Evolutionary conservation across 371 early-diverging fungal genomes (phyloP).

Genomic region (Apophysomyces sp.): DNA sequence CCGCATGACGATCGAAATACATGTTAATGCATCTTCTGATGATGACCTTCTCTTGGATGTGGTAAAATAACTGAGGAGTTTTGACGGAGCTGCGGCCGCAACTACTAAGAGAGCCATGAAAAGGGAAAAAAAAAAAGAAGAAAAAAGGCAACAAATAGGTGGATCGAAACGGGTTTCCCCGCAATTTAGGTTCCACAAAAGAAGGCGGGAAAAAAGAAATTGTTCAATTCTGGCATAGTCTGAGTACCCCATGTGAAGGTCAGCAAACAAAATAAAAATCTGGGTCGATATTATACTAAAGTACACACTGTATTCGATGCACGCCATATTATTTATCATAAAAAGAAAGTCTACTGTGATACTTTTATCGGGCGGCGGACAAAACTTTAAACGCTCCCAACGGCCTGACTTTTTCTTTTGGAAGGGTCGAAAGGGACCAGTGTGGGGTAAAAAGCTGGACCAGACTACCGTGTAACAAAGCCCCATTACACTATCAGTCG

Average conservation of each 20-base stretch:
- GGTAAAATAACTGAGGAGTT: background rate
- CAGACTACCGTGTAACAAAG: background rate
- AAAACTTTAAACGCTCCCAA: background rate
- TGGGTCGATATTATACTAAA: background rate
- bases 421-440: background rate
- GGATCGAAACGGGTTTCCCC: conserved; percentile 3
- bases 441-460: conserved; percentile 2
- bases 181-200: conserved; percentile 1
- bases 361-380: too few species aligned
- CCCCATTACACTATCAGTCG: too few species aligned
- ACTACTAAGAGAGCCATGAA: background rate
- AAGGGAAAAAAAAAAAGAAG: background rate
- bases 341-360: too few species aligned
- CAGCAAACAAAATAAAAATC: background rate
- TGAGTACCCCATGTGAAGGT: background rate
- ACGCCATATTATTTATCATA: too few species aligned
- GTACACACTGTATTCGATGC: too few species aligned
- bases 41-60: background rate
- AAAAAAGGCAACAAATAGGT: background rate
- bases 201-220: background rate
- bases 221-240: background rate
- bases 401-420: background rate
- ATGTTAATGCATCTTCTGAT: background rate
- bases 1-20: conserved; percentile 12
- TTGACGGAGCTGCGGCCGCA: background rate